Percentiles rank a stretch among this genome's conserved stretches.
Conservation (phyloP, 805 yeast genomes). For the Yarrowia keelungensis region DNA sequence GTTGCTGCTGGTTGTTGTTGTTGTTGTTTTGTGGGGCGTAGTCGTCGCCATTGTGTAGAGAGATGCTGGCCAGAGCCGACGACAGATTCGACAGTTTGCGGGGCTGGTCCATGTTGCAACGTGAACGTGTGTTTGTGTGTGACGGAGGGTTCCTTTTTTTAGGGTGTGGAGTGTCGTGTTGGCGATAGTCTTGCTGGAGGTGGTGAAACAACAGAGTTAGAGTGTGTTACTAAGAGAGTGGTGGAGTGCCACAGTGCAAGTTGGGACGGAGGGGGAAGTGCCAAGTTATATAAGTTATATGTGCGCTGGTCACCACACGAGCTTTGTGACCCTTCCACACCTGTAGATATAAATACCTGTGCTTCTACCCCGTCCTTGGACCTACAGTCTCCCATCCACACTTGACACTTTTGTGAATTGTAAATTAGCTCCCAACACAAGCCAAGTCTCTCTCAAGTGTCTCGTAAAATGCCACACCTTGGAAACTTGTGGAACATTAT, state of each 20-base stretch:
- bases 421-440: slow-evolving; percentile 28
- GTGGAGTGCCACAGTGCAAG: not conserved
- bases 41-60: slow-evolving; percentile 41
- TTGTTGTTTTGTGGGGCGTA: slow-evolving; percentile 27
- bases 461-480: slow-evolving; percentile 11
- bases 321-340: not conserved
- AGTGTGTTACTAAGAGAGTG: slow-evolving; percentile 17
- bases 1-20: slow-evolving; percentile 20
- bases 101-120: slow-evolving; percentile 40
- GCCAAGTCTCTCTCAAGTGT: not conserved
- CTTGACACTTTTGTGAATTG: slow-evolving; percentile 7
- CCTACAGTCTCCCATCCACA: not conserved
- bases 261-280: not conserved
- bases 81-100: slow-evolving; percentile 47
- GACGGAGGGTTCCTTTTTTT: not conserved
- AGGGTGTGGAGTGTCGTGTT: slow-evolving; percentile 1
- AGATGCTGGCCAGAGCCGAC: slow-evolving; percentile 48
- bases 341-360: too few relatives aligned
- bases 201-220: slow-evolving; percentile 34
- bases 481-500: not conserved
- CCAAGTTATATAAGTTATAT: slow-evolving; percentile 1
- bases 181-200: slow-evolving; percentile 33
- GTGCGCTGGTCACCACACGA: not conserved
- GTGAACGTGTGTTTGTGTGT: not conserved
- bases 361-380: too few relatives aligned